Evolutionary conservation across 2,329 filamentous ascomycete genomes (phyloP), one percentile per base, ranked within the genome.

Genomic region (Eurotiales sp.): DNA sequence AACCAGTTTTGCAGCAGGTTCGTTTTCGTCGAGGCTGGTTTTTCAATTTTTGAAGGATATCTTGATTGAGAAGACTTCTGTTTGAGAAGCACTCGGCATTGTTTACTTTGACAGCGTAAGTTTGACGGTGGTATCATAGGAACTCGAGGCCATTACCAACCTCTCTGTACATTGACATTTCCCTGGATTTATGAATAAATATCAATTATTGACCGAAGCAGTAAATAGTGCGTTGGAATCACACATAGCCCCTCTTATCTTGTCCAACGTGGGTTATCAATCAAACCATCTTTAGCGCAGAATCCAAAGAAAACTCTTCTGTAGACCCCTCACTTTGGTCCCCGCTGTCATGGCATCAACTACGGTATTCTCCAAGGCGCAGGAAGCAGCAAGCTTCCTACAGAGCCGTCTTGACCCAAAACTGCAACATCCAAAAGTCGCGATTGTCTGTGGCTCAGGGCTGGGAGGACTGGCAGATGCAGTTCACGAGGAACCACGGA

Each of bases 401-500:
- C 74, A 71, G 45, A 62, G 69, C 19, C 68, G 69, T 42, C 63
- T 85, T n/a, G 80, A 81, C 14, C 62, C 65, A 36, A 54, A 63
- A 14, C 63, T 83, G n/a, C 72, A 77, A 50, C 66, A 69, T 2
- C 83, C 83, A 10, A 73, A 74, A 52, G 75, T 85, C 55, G 83
- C 81, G 34, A 82, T 86, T 51, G 77, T 86, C 21, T 86, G 83
- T 62, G 83, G 83, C 27, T 84, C 81, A 45, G 83, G 83, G 3
- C 68, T 86, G 8, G 82, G 82, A 36, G 82, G 81, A 1, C 74
- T 86, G 30, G 80, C 77, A 52, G 72, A 79, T 51, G 80, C 78
- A 3, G 75, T 85, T 41, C 70, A 81, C 46, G 59, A 71, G 17
- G 69, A 73, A 23, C 72, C 72, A 7, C 74, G 73, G 51, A 70